These are phyloP conservation scores for Jamesozyma gamospora DNA, from an alignment of 805 yeast species.

Conservation along the genomic window DNA sequence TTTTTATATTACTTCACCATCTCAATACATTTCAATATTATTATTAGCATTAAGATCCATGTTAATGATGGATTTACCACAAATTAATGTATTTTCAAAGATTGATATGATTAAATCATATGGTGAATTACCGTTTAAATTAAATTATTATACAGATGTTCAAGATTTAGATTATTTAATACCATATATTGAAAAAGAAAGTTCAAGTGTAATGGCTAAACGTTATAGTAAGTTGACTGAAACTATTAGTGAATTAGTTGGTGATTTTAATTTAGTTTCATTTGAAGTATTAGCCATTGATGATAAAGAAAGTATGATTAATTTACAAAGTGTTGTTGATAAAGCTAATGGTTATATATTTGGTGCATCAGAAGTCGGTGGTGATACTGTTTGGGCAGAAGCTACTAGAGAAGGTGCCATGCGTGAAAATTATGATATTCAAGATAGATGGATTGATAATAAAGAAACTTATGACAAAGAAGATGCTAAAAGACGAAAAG, in stretches of 20 bases:
- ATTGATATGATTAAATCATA: constrained; percentile 71
- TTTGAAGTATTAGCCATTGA: constrained; percentile 87
- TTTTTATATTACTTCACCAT: constrained; percentile 70
- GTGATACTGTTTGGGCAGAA: constrained; percentile 97
- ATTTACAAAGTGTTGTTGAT: constrained; percentile 65
- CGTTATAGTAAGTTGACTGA: constrained; percentile 60
- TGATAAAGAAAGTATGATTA: constrained; percentile 86
- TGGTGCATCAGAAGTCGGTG: constrained; percentile 90
- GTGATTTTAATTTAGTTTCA: constrained; percentile 77
- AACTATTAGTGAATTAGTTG: constrained; percentile 70
- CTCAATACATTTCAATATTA: constrained; percentile 77
- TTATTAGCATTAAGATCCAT: constrained; percentile 77
- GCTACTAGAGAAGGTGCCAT: constrained; percentile 74
- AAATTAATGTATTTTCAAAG: constrained; percentile 83
- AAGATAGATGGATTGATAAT: constrained; percentile 90
- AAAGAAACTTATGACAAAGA: constrained; percentile 67
- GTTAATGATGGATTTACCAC: constrained; percentile 90
- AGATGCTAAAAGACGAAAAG: constrained; percentile 39
- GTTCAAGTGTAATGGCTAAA: constrained; percentile 51
- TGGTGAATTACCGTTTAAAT: constrained; percentile 70
- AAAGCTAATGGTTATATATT: constrained; percentile 89
- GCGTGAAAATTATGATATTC: constrained; percentile 53
- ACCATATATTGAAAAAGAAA: constrained; percentile 64
- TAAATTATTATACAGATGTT: constrained; percentile 86
- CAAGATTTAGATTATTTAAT: constrained; percentile 65